These are phyloP conservation scores for Yamadazyma oceani DNA, from an alignment of 1,139 yeast species.

Conservation along the genomic window DNA sequence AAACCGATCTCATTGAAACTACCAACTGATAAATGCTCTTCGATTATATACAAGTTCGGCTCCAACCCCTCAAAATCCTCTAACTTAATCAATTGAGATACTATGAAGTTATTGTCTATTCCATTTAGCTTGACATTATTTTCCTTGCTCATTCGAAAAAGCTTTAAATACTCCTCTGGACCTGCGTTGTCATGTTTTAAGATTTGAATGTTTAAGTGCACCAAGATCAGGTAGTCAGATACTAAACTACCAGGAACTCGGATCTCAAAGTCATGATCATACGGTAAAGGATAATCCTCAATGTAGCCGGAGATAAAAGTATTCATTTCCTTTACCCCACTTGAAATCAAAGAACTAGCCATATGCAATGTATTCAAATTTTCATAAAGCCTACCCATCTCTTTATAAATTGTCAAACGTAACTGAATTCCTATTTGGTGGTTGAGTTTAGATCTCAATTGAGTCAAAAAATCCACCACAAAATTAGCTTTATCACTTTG, in stretches of 20 bases:
- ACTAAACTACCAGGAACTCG: slow-evolving; percentile 22
- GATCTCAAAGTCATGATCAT: slow-evolving; percentile 9
- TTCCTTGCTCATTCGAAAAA: slow-evolving; percentile 10
- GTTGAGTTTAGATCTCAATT: slow-evolving; percentile 25
- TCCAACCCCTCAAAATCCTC: slow-evolving; percentile 14
- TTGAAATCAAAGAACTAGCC: slow-evolving; percentile 24
- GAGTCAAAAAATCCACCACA: slow-evolving; percentile 30
- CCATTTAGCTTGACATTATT: slow-evolving; percentile 20
- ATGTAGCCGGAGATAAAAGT: slow-evolving; percentile 15
- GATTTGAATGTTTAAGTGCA: slow-evolving; percentile 19
- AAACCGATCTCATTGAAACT: slow-evolving; percentile 30
- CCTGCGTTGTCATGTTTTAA: slow-evolving; percentile 8
- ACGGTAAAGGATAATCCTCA: slow-evolving; percentile 19
- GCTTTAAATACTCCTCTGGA: slow-evolving; percentile 13
- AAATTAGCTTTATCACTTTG: slow-evolving; percentile 22
- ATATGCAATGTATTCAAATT: slow-evolving; percentile 22
- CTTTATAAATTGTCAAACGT: slow-evolving; percentile 25
- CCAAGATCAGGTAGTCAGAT: slow-evolving; percentile 20
- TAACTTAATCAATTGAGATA: slow-evolving; percentile 17
- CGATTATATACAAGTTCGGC: slow-evolving; percentile 22
- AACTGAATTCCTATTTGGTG: slow-evolving; percentile 24
- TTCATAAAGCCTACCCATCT: slow-evolving; percentile 30
- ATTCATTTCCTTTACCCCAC: slow-evolving; percentile 27
- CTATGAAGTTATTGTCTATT: slow-evolving; percentile 18
- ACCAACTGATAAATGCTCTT: slow-evolving; percentile 30